Conservation (phyloP, 768 basidiomycete genomes). For the Kwoniella sp. region DNA sequence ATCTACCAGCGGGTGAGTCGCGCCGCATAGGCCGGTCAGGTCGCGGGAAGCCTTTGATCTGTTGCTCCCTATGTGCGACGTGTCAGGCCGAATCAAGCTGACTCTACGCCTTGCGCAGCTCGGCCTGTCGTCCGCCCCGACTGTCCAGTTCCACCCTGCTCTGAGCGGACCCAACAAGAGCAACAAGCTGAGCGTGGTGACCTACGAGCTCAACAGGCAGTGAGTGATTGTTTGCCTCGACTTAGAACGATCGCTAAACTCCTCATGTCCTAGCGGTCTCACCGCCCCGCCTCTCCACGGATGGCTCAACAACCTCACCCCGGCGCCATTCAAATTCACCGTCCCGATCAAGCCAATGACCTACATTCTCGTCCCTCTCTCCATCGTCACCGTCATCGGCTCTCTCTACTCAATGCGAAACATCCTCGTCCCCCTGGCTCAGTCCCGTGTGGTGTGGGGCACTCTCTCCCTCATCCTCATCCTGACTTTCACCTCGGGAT, state of each 20-base stretch:
- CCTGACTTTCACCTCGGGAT: constrained; percentile 81
- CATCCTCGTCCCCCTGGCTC: constrained; percentile 40
- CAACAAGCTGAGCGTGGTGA: constrained; percentile 58
- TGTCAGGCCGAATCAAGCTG: too few species aligned
- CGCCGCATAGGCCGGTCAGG: not conserved
- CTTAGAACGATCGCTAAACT: not conserved
- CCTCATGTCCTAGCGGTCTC: constrained; percentile 62
- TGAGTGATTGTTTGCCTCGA: constrained; percentile 17
- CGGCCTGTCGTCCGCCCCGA: constrained; percentile 75
- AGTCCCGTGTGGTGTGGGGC: constrained; percentile 49
- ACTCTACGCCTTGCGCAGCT: too few species aligned
- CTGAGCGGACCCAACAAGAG: constrained; percentile 65
- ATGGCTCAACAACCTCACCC: constrained; percentile 69
- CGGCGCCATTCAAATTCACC: constrained; percentile 71
- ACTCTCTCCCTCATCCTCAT: constrained; percentile 61
- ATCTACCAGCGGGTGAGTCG: constrained; percentile 73
- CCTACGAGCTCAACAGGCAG: constrained; percentile 57
- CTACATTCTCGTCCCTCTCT: constrained; percentile 54
- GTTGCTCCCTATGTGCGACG: too few species aligned
- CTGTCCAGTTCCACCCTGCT: constrained; percentile 71
- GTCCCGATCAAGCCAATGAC: constrained; percentile 60
- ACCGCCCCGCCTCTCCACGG: constrained; percentile 70
- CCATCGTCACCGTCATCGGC: constrained; percentile 49
- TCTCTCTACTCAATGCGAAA: constrained; percentile 53
- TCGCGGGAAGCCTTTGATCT: too few species aligned